Evolutionary conservation across 345 rosid genomes (phyloP), one percentile per base, ranked within the genome.

Genomic region (Hibiscus mutabilis): DNA sequence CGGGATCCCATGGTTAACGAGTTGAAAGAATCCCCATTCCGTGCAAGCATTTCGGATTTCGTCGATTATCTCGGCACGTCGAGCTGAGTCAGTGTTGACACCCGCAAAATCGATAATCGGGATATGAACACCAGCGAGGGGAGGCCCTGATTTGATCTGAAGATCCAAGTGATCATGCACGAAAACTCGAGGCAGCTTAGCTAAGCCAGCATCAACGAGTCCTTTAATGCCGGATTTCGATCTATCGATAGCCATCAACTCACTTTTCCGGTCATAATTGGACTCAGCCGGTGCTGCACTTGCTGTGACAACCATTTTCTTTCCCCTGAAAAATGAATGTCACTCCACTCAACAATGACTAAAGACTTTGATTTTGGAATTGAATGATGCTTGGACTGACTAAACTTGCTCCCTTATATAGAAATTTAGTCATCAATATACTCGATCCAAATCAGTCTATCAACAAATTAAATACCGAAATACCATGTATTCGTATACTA

Each of bases 11-110:
- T 78, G 79, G 47, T 67, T 77, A 35, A 72, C 44, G 2, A 63
- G 51, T 25, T 74, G 79, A 52, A 80, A 81, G 59, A 81, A 73
- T 1, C 82, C 78, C 76, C 78, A 76, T 31, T 46, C 59, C 60
- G 40, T 31, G 10, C 52, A 37, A 16, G 84, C 79, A 18, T 40
- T 66, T 24, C 25, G 9, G 14, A 70, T 61, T 46, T 73, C 0
- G 14, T 64, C 55, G 6, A 53, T 21, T 2, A n/a, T 35, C 47
- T 33, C 66, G 0, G 47, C 66, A 13, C 66, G 66, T 62, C 66
- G 24, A 62, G 8, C n/a, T 8, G 47, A 35, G 25, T 18, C 66
- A 2, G n/a, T 2, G 64, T 29, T 1, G 42, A 33, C 47, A n/a
- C 66, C 24, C 21, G 11, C 69, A 11, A 65, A 11, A 1, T 65